A percentile compares a stretch with the other conserved stretches of the same genome.
Conservation (phyloP, 768 basidiomycete species). For the Termitomyces sp. region DNA sequence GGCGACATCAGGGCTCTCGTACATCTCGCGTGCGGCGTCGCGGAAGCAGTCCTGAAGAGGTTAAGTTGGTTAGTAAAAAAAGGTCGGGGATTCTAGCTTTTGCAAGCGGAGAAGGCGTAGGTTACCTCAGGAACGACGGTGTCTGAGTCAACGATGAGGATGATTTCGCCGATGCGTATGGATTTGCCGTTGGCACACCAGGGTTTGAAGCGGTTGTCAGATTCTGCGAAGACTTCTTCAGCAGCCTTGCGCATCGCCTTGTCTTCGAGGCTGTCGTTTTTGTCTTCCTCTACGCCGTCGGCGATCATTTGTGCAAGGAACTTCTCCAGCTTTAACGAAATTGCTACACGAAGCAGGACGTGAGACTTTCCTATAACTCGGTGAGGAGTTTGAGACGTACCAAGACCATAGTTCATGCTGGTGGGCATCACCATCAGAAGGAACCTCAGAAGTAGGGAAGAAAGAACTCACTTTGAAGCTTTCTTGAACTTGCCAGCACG, state of each 20-base stretch:
- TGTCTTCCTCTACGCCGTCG: constrained; percentile 33
- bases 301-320: constrained; percentile 42
- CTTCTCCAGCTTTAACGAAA: constrained; percentile 58
- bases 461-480: constrained; percentile 43
- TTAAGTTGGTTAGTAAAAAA: neutral
- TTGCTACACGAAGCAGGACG: constrained; percentile 18
- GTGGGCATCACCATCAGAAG: neutral
- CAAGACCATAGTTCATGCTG: constrained; percentile 78
- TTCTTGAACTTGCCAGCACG: constrained; percentile 92
- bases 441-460: neutral
- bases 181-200: constrained; percentile 75
- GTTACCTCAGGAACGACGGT: constrained; percentile 67
- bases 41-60: constrained; percentile 66
- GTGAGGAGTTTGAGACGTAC: constrained; percentile 7
- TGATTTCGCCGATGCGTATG: constrained; percentile 70
- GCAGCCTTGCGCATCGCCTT: constrained; percentile 67
- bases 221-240: constrained; percentile 65
- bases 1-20: constrained; percentile 69
- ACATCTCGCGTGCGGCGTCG: constrained; percentile 83
- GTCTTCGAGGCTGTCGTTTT: constrained; percentile 59
- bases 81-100: neutral
- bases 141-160: constrained; percentile 79
- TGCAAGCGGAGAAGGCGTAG: neutral
- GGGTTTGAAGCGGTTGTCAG: constrained; percentile 46
- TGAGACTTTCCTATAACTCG: neutral